Conservation (phyloP, 768 basidiomycete species). For the Auriscalpium microsporum region DNA sequence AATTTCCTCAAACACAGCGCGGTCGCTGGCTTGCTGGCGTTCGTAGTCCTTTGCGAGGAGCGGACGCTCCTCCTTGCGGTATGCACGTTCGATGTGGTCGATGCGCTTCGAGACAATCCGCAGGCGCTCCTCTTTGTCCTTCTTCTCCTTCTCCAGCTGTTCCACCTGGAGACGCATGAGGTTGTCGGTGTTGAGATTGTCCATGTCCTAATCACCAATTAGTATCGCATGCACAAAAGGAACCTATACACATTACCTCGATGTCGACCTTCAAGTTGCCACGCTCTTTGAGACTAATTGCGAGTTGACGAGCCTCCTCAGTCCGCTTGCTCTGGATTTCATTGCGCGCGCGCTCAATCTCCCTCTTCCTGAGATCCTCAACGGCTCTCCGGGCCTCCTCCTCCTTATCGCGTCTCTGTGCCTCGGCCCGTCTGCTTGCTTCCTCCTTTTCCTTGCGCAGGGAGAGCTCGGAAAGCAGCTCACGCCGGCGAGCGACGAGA, state of each 20-base stretch:
- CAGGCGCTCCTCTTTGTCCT: conserved; percentile 71
- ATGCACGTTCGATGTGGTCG: conserved; percentile 92
- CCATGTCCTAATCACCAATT: conserved; percentile 50
- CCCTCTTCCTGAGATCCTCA: conserved; percentile 57
- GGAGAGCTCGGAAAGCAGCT: conserved; percentile 75
- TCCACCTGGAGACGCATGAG: conserved; percentile 88
- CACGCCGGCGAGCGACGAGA: conserved; percentile 76
- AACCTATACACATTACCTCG: conserved; percentile 36
- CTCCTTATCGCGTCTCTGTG: conserved; percentile 55
- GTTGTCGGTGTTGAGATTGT: conserved; percentile 75
- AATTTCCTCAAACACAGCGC: conserved; percentile 52
- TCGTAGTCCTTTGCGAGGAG: conserved; percentile 83
- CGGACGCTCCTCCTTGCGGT: conserved; percentile 87
- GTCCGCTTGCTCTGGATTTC: conserved; percentile 72
- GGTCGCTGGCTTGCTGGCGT: conserved; percentile 72
- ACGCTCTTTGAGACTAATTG: conserved; percentile 72
- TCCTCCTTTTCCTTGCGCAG: conserved; percentile 88
- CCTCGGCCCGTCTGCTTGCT: conserved; percentile 67
- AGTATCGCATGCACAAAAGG: neutral
- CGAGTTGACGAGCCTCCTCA: conserved; percentile 85
- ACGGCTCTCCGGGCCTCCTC: conserved; percentile 52
- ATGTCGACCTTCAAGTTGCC: conserved; percentile 68
- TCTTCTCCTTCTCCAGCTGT: conserved; percentile 95
- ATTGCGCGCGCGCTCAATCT: conserved; percentile 54
- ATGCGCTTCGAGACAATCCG: conserved; percentile 82